Evolutionary conservation across 2,329 filamentous ascomycete species (phyloP).

Genomic region (Fusarium sp.): DNA sequence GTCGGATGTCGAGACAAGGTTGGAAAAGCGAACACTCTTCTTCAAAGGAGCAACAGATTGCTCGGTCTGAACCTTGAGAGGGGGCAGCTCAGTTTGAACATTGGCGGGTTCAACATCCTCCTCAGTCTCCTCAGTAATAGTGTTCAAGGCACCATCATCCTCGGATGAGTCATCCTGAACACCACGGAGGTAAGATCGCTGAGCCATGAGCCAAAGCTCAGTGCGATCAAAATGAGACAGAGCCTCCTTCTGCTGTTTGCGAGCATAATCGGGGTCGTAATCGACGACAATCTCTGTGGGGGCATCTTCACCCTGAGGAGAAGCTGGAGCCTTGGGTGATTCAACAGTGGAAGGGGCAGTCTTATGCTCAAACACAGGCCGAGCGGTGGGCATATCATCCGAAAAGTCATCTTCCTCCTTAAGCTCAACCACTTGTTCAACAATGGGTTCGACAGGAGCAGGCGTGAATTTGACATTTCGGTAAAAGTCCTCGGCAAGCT

Average conservation of each 20-base stretch:
- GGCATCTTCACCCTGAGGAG: constrained; percentile 64
- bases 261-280: constrained; percentile 79
- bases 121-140: constrained; percentile 51
- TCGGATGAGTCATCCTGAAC: constrained; percentile 62
- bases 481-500: constrained; percentile 55
- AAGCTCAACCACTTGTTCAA: constrained; percentile 76
- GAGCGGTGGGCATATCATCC: constrained; percentile 75
- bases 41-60: constrained; percentile 58
- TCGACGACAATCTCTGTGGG: constrained; percentile 74
- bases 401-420: constrained; percentile 59
- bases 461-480: constrained; percentile 53
- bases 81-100: constrained; percentile 42
- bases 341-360: constrained; percentile 49
- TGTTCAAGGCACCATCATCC: constrained; percentile 52
- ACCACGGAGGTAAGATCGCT: constrained; percentile 79
- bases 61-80: constrained; percentile 32
- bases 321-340: constrained; percentile 50
- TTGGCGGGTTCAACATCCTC: constrained; percentile 47
- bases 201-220: constrained; percentile 84
- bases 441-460: constrained; percentile 51
- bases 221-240: constrained; percentile 85
- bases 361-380: constrained; percentile 55
- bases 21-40: constrained; percentile 82
- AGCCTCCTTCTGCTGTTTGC: constrained; percentile 76
- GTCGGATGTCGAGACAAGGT: constrained; percentile 58